Evolutionary conservation across 1,284 basidiomycete species (phyloP), one percentile per base, ranked within the genome.

Genomic region (Pseudozyma hubeiensis): DNA sequence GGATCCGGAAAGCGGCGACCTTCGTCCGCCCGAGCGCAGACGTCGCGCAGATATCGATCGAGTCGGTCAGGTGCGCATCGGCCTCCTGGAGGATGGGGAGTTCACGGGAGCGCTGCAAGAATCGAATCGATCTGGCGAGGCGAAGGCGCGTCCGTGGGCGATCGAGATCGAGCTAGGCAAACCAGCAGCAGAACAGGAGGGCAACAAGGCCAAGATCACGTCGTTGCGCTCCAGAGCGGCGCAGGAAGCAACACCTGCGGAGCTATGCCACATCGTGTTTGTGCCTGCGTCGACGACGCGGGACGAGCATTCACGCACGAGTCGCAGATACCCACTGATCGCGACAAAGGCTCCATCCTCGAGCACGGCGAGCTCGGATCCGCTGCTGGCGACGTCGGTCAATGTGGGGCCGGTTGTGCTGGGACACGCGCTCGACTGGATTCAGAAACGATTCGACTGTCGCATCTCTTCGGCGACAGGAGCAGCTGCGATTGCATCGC

Each of bases 371-470:
- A 43, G 45, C 50, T 45, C 57, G 0, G 63, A 68, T 24, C 57
- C 62, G 34, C 39, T 68, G 16, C 17, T 64, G n/a, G 54, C 44
- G 0, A 45, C 40, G 14, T 49, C 66, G 7, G 51, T 44, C 29
- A 75, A 75, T 30, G 53, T 70, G 4, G 72, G 66, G 4, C 66
- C 63, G 2, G 19, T 55, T 4, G 57, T 75, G 37, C 58, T 75
- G 33, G 55, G 48, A 5, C 72, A 75, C 53, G 66, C 72, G 17
- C 48, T 75, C 6, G 72, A 75, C 19, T 75, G 72, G 72, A 64
- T 75, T 11, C 72, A 75, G 53, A 75, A 75, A 51, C 48, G 72
- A 5, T 75, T 75, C 48, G 72, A 75, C 47, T 75, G 72, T 45
- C 55, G 72, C 5, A 70, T 75, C 33, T 66, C 67, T 0, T 56